Conservation (phyloP, 345 rosid species). For the Schrenkiella parvula region DNA sequence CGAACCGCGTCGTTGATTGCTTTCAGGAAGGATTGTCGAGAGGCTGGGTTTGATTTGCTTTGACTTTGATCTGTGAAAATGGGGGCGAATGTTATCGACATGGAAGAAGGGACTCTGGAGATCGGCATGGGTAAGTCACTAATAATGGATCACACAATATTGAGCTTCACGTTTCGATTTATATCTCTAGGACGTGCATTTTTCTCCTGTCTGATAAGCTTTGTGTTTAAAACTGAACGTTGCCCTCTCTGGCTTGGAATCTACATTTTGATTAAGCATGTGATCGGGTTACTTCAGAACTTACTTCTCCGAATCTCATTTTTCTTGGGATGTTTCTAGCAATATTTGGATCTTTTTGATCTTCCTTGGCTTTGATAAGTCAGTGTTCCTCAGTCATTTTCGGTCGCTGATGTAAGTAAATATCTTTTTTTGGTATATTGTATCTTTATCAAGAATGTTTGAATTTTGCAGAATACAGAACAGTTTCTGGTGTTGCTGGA, state of each 20-base stretch:
- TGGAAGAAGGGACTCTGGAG: constrained; percentile 73
- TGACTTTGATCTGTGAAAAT: constrained; percentile 35
- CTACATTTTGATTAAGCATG: neutral
- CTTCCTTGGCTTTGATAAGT: neutral
- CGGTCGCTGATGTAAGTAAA: neutral
- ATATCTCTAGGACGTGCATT: neutral
- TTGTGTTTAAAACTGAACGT: no score
- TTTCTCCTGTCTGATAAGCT: no score
- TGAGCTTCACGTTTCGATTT: neutral
- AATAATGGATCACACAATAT: neutral
- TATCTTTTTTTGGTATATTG: neutral
- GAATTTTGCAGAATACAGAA: constrained; percentile 66
- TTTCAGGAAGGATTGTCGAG: constrained; percentile 2
- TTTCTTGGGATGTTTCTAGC: neutral
- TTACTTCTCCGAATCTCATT: neutral
- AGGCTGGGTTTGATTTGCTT: neutral
- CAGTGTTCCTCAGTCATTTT: neutral
- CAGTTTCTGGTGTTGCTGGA: constrained; percentile 99
- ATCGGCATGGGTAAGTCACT: constrained; percentile 78
- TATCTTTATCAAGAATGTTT: neutral
- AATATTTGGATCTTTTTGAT: neutral
- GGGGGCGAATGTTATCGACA: constrained; percentile 36
- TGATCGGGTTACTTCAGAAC: neutral
- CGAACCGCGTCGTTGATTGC: neutral
- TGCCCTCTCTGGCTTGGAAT: neutral